Percentiles rank a stretch among this genome's conserved stretches.
phyloP scores from a whole-genome alignment of 2,329 filamentous ascomycete species.

The Akanthomyces lecanii region DNA sequence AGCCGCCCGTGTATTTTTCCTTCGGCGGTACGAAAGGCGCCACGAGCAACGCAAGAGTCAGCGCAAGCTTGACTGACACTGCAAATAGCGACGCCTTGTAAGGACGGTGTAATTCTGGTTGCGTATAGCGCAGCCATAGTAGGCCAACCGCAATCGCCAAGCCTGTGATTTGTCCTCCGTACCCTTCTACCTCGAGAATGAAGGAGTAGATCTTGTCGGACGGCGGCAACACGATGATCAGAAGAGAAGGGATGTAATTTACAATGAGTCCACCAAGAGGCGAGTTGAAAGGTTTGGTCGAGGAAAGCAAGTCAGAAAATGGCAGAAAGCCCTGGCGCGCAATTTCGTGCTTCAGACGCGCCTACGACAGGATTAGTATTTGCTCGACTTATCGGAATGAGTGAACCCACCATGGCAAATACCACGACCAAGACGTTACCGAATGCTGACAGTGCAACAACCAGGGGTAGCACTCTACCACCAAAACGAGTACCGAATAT shows the following conservation, averaged over 20 bases:
- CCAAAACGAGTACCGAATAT: constrained; percentile 59
- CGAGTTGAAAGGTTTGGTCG: constrained; percentile 62
- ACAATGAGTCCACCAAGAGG: constrained; percentile 65
- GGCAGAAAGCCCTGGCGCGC: constrained; percentile 68
- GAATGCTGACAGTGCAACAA: constrained; percentile 62
- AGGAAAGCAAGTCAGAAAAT: constrained; percentile 55
- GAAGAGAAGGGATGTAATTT: constrained; percentile 63
- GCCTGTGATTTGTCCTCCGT: constrained; percentile 58
- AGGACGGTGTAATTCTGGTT: constrained; percentile 57
- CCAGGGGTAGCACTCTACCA: constrained; percentile 54
- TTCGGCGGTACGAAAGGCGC: constrained; percentile 61
- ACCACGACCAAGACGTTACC: constrained; percentile 72
- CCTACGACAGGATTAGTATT: constrained; percentile 36
- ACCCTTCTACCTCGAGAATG: constrained; percentile 68
- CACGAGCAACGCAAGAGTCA: constrained; percentile 52
- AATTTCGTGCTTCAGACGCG: constrained; percentile 68
- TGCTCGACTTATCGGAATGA: no score
- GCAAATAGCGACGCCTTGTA: constrained; percentile 63
- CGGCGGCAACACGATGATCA: constrained; percentile 63
- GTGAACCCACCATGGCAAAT: constrained; percentile 55
- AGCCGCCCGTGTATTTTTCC: constrained; percentile 38
- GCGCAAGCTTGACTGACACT: constrained; percentile 49
- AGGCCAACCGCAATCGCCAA: constrained; percentile 56
- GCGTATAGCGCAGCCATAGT: constrained; percentile 54
- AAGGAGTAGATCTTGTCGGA: constrained; percentile 66